A percentile compares a stretch with the other conserved stretches of the same genome.
These are phyloP conservation scores for Calonectria henricotiae DNA, from an alignment of 2,329 filamentous ascomycete species.

Conservation along the genomic window DNA sequence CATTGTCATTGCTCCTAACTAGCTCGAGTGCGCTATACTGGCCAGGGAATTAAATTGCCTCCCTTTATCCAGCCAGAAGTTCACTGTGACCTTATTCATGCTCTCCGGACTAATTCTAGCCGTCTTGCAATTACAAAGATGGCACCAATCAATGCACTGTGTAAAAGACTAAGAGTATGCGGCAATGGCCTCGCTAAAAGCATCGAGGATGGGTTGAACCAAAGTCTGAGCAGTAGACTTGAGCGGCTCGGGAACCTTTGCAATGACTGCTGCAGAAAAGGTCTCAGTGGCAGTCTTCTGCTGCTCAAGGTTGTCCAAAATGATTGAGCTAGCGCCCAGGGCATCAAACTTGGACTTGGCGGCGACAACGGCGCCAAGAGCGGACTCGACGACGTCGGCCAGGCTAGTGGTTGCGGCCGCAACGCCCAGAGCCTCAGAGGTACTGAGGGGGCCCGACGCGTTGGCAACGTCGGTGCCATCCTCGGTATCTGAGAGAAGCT, in stretches of 20 bases:
- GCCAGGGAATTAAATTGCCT: too few relatives aligned
- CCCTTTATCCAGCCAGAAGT: too few relatives aligned
- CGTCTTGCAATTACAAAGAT: background rate
- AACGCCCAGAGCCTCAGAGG: slow-evolving; percentile 17
- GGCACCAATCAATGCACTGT: background rate
- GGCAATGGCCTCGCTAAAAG: slow-evolving; percentile 16
- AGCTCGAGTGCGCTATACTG: too few relatives aligned
- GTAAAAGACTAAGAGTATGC: slow-evolving; percentile 1
- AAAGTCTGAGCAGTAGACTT: slow-evolving; percentile 4
- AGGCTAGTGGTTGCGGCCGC: slow-evolving; percentile 18
- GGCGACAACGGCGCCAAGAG: slow-evolving; percentile 12
- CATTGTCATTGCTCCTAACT: too few relatives aligned
- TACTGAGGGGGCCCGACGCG: slow-evolving; percentile 5
- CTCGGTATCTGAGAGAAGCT: slow-evolving; percentile 19
- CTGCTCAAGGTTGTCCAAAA: slow-evolving; percentile 10
- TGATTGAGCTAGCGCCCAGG: slow-evolving; percentile 9
- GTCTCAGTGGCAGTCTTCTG: slow-evolving; percentile 23
- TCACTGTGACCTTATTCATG: too few relatives aligned
- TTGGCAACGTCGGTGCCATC: slow-evolving; percentile 21
- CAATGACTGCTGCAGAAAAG: slow-evolving; percentile 10
- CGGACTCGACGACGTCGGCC: slow-evolving; percentile 8
- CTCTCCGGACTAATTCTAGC: too few relatives aligned
- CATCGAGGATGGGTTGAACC: slow-evolving; percentile 23
- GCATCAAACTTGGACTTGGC: slow-evolving; percentile 29
- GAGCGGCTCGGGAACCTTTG: slow-evolving; percentile 14